phyloP scores from a whole-genome alignment of 75 land plant species.

The Sequoiadendron giganteum region DNA sequence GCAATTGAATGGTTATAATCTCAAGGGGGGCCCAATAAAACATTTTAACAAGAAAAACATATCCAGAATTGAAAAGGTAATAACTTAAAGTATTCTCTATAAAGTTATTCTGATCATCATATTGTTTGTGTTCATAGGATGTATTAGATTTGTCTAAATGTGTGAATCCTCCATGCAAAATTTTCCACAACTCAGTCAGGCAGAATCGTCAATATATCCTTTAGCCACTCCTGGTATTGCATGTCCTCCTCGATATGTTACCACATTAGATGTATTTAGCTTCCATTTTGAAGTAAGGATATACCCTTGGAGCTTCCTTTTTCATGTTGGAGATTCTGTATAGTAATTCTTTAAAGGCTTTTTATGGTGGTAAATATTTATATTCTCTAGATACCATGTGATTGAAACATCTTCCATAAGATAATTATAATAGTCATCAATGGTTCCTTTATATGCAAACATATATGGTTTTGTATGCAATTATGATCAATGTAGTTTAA shows the following conservation, averaged over 20 bases:
- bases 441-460: neutral
- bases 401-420: neutral
- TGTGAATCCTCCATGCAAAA: neutral
- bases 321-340: neutral
- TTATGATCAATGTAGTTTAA: too few relatives aligned
- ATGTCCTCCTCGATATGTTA: neutral
- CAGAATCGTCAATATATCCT: neutral
- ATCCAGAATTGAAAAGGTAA: neutral
- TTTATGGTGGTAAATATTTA: neutral
- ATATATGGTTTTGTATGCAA: too few relatives aligned
- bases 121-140: neutral
- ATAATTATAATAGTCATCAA: neutral
- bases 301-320: neutral
- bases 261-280: neutral
- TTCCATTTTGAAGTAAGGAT: neutral
- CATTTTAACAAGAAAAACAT: neutral
- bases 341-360: neutral
- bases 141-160: neutral
- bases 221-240: neutral
- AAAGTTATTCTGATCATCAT: neutral
- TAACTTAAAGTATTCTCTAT: neutral
- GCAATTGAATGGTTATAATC: neutral
- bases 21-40: neutral
- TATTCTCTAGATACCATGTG: neutral
- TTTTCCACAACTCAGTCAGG: neutral